Percentiles rank a stretch among this genome's conserved stretches.
These are phyloP conservation scores for Kodamaea plutei DNA, from an alignment of 1,139 yeast species.

Conservation along the genomic window DNA sequence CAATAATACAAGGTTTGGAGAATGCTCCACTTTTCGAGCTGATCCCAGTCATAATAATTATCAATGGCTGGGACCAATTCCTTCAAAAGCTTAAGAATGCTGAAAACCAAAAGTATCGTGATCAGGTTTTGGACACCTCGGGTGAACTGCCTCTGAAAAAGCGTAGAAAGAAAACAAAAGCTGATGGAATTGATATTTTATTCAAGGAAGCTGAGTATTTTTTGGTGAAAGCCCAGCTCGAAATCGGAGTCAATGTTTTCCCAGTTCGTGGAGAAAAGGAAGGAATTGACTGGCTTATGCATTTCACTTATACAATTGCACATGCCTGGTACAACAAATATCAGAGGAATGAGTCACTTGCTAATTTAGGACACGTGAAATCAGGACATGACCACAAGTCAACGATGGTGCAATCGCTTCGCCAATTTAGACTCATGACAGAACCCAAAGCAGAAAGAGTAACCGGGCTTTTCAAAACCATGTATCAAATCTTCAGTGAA, in stretches of 20 bases:
- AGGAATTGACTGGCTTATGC: constrained; percentile 48
- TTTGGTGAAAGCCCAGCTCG: constrained; percentile 27
- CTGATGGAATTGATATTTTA: constrained; percentile 18
- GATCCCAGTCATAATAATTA: constrained; percentile 35
- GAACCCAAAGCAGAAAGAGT: constrained; percentile 36
- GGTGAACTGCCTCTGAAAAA: constrained; percentile 6
- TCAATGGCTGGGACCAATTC: constrained; percentile 47
- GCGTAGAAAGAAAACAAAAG: constrained; percentile 4
- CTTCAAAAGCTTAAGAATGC: constrained; percentile 38
- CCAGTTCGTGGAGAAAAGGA: constrained; percentile 46
- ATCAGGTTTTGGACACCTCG: constrained; percentile 29
- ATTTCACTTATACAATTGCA: constrained; percentile 55
- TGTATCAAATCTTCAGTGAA: constrained; percentile 33
- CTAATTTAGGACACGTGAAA: constrained; percentile 51
- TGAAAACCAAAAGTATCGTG: constrained; percentile 45
- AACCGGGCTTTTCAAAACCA: constrained; percentile 31
- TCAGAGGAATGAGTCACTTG: constrained; percentile 49
- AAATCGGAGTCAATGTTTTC: constrained; percentile 41
- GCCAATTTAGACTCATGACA: constrained; percentile 57
- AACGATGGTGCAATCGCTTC: constrained; percentile 45
- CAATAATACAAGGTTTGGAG: constrained; percentile 12
- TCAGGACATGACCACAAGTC: constrained; percentile 49
- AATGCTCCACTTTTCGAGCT: constrained; percentile 3
- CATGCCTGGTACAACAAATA: constrained; percentile 50
- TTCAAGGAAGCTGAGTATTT: constrained; percentile 35